Evolutionary conservation across 345 rosid species (phyloP).

Genomic region (Acer campestre): DNA sequence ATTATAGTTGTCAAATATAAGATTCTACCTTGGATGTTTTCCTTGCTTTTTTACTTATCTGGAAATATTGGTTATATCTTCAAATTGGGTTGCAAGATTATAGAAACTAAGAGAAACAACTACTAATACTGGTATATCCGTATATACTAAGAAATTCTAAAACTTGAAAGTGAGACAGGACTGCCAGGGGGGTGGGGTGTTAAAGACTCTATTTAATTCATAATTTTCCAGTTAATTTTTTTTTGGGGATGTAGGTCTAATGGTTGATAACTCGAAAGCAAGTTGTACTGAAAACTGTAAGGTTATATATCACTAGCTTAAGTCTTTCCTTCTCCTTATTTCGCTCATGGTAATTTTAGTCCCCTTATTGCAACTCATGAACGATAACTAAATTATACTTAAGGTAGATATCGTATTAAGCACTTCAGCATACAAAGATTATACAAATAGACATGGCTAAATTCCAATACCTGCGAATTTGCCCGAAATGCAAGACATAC

Average conservation of each 20-base stretch:
- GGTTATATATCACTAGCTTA: neutral
- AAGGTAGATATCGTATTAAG: neutral
- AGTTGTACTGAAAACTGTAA: neutral
- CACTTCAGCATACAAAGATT: neutral
- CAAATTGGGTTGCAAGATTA: neutral
- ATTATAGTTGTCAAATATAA: neutral
- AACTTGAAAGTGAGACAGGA: neutral
- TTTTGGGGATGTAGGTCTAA: neutral
- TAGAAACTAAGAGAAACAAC: neutral
- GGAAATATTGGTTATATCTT: neutral
- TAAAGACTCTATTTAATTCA: neutral
- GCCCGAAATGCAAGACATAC: constrained; percentile 84
- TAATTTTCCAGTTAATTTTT: neutral
- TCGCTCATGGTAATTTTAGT: too few relatives aligned
- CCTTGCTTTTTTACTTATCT: neutral
- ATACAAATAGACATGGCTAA: constrained; percentile 2
- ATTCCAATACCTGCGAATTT: constrained; percentile 66
- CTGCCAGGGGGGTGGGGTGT: neutral
- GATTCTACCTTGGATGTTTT: neutral
- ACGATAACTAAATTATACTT: neutral
- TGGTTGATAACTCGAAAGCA: neutral
- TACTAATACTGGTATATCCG: neutral
- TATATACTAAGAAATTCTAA: neutral
- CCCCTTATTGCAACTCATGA: too few relatives aligned
- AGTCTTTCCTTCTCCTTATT: neutral